A percentile compares a stretch with the other conserved stretches of the same genome.
phyloP scores from a whole-genome alignment of 805 yeast species.

The Suhomyces vadensis region DNA sequence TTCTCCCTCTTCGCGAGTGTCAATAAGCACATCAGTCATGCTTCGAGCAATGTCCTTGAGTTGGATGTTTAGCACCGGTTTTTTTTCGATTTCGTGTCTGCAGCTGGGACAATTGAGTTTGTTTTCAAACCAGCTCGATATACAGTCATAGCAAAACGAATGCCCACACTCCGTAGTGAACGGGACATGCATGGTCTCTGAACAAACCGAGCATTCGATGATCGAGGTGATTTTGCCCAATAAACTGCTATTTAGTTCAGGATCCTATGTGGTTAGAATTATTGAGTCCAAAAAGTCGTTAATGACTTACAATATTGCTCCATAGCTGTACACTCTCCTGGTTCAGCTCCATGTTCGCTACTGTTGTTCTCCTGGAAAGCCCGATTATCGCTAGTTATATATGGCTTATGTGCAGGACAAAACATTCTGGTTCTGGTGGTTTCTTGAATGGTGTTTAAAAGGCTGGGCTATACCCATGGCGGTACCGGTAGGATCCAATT shows the following conservation, averaged over 20 bases:
- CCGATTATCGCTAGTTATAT: not conserved
- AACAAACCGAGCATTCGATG: conserved; percentile 64
- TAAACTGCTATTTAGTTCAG: conserved; percentile 19
- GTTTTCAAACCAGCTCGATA: conserved; percentile 60
- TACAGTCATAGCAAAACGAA: conserved; percentile 66
- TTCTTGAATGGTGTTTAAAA: too few species aligned
- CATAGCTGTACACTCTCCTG: conserved; percentile 11
- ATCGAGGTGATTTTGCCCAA: conserved; percentile 29
- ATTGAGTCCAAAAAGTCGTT: not conserved
- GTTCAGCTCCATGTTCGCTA: conserved; percentile 2
- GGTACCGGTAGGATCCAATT: too few species aligned
- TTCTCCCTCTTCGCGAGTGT: conserved; percentile 26
- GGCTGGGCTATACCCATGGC: too few species aligned
- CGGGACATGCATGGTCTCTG: conserved; percentile 68
- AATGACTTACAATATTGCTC: conserved; percentile 13
- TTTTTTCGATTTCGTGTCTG: conserved; percentile 46
- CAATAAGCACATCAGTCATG: conserved; percentile 41
- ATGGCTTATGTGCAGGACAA: not conserved
- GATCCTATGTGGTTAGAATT: conserved; percentile 23
- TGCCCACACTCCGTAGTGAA: conserved; percentile 70
- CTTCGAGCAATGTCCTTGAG: conserved; percentile 50
- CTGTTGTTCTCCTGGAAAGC: not conserved
- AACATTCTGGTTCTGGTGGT: too few species aligned
- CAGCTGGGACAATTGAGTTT: conserved; percentile 71
- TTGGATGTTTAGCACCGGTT: conserved; percentile 56